These are phyloP conservation scores for Zostera marina DNA, from an alignment of 116 monocot genomes.

Conservation along the genomic window DNA sequence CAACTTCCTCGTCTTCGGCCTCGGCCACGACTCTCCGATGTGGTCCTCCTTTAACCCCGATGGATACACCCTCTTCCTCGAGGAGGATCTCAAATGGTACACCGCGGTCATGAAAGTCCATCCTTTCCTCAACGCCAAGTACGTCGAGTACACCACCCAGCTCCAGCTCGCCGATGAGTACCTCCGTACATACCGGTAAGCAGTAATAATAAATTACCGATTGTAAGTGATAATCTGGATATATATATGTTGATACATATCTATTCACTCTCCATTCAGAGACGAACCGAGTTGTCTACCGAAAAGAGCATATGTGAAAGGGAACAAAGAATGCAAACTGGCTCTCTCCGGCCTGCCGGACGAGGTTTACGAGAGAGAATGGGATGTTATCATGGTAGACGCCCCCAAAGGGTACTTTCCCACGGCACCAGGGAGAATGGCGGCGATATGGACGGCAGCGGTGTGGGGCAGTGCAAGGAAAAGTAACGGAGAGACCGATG, in stretches of 20 bases:
- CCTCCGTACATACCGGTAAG: slow-evolving; percentile 9
- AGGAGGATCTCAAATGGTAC: slow-evolving; percentile 42
- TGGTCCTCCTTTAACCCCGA: slow-evolving; percentile 50
- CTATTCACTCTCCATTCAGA: not conserved
- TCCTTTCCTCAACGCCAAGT: slow-evolving; percentile 14
- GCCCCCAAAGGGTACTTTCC: slow-evolving; percentile 56
- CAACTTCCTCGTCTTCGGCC: slow-evolving; percentile 72
- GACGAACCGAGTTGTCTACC: slow-evolving; percentile 26
- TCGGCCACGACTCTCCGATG: slow-evolving; percentile 51
- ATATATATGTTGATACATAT: too few relatives aligned
- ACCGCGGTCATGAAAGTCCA: slow-evolving; percentile 11
- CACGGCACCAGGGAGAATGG: slow-evolving; percentile 77
- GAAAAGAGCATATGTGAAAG: slow-evolving; percentile 7
- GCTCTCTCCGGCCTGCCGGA: slow-evolving; percentile 34
- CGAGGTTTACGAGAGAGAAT: slow-evolving; percentile 43
- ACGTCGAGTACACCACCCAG: slow-evolving; percentile 33
- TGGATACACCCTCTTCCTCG: slow-evolving; percentile 53
- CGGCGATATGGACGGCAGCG: slow-evolving; percentile 63
- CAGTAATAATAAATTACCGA: too few relatives aligned
- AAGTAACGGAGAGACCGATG: slow-evolving; percentile 40
- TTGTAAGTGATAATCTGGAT: too few relatives aligned
- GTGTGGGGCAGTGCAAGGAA: slow-evolving; percentile 54
- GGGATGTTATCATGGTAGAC: slow-evolving; percentile 77
- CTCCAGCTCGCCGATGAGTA: slow-evolving; percentile 24
- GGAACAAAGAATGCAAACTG: slow-evolving; percentile 27